Evolutionary conservation across 805 yeast species (phyloP).

Genomic region (Monosporozyma aerobia): DNA sequence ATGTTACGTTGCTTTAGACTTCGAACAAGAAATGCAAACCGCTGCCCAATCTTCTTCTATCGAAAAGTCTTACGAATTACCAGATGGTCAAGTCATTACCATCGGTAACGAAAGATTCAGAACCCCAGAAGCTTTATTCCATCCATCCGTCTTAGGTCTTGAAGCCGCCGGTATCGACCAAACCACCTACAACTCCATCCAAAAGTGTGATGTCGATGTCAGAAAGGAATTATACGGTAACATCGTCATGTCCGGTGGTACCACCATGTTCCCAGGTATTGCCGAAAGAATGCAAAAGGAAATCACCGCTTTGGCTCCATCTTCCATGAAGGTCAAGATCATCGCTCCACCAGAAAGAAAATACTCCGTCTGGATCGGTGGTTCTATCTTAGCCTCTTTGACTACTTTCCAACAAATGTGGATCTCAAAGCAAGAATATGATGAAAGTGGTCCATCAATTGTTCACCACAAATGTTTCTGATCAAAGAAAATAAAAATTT

Average conservation of each 20-base stretch:
- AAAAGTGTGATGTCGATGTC: constrained; percentile 98
- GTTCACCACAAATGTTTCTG: constrained; percentile 54
- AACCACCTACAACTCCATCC: constrained; percentile 65
- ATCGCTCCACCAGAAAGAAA: constrained; percentile 99
- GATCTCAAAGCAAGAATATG: constrained; percentile 99
- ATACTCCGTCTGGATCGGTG: constrained; percentile 99
- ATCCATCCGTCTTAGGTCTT: constrained; percentile 81
- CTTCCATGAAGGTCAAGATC: constrained; percentile 99
- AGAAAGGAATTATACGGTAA: constrained; percentile 98
- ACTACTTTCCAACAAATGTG: constrained; percentile 99
- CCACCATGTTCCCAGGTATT: constrained; percentile 99
- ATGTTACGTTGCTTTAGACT: constrained; percentile 98
- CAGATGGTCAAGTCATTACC: constrained; percentile 99
- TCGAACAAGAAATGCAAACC: constrained; percentile 98
- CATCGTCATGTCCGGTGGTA: constrained; percentile 99
- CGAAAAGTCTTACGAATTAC: constrained; percentile 98
- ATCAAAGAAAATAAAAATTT: constrained; percentile 5
- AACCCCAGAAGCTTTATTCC: constrained; percentile 99
- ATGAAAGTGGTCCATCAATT: constrained; percentile 99
- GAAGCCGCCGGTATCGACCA: constrained; percentile 99
- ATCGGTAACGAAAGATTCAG: constrained; percentile 99
- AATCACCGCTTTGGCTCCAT: constrained; percentile 98
- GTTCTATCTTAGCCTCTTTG: constrained; percentile 96
- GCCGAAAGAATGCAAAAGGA: constrained; percentile 99
- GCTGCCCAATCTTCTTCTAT: constrained; percentile 96